These are phyloP conservation scores for Cordyceps fumosorosea DNA, from an alignment of 2,329 filamentous ascomycete species.

Conservation along the genomic window DNA sequence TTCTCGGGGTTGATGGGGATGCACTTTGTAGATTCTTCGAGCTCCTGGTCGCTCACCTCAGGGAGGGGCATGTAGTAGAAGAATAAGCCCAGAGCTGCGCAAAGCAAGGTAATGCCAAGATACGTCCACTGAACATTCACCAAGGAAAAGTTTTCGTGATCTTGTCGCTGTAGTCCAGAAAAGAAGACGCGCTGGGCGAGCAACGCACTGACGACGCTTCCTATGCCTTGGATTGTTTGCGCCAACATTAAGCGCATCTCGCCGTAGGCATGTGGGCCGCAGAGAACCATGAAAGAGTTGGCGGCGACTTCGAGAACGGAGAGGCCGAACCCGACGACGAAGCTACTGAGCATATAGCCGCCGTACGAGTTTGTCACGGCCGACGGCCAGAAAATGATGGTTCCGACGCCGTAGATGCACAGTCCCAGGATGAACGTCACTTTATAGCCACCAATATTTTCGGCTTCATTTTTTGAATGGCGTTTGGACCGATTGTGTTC, in stretches of 20 bases:
- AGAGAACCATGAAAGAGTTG: slow-evolving; percentile 67
- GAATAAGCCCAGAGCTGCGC: slow-evolving; percentile 61
- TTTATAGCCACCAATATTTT: slow-evolving; percentile 62
- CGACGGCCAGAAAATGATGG: slow-evolving; percentile 82
- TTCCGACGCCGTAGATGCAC: slow-evolving; percentile 66
- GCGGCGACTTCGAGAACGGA: slow-evolving; percentile 74
- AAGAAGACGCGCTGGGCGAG: slow-evolving; percentile 73
- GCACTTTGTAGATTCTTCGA: slow-evolving; percentile 40
- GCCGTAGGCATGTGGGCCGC: slow-evolving; percentile 65
- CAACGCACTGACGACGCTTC: slow-evolving; percentile 64
- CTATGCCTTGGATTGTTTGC: slow-evolving; percentile 70
- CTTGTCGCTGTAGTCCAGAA: slow-evolving; percentile 43
- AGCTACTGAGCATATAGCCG: slow-evolving; percentile 67
- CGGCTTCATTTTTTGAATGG: slow-evolving; percentile 30
- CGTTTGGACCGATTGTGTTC: slow-evolving; percentile 47
- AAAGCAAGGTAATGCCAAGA: slow-evolving; percentile 70
- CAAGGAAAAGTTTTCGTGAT: slow-evolving; percentile 39
- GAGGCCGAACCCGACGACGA: slow-evolving; percentile 72
- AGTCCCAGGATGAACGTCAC: slow-evolving; percentile 74
- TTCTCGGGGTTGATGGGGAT: slow-evolving; percentile 46
- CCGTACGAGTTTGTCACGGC: slow-evolving; percentile 67
- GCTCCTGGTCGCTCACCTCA: slow-evolving; percentile 50
- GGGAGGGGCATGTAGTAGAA: slow-evolving; percentile 64
- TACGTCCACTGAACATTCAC: slow-evolving; percentile 81
- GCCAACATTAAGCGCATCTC: slow-evolving; percentile 70